Base-by-base conservation (phyloP, 2,329 filamentous ascomycete genomes). In the Pseudogymnoascus sp. region DNA sequence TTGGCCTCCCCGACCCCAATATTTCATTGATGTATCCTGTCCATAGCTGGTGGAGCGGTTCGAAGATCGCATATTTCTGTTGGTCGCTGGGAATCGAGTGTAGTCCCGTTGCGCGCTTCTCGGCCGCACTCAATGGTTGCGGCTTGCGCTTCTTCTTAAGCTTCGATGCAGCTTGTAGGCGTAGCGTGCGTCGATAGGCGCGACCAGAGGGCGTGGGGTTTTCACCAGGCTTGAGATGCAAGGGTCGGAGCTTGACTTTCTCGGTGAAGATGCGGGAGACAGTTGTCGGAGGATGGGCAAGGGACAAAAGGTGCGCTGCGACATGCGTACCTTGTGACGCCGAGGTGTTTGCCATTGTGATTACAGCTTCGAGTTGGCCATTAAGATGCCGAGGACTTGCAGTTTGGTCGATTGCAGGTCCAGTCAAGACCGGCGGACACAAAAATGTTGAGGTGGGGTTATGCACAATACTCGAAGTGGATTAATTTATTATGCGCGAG, bases 1-100 rank as follows among this genome's bases (percentile, higher is more conserved):
- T 67, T 67, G 50, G 66, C 63, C 65, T 63, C 63, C 68, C 66
- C 63, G 84, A 72, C 4, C 88, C 89, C 1, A 97, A 76, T 0
- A 97, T 78, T 68, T 97, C 92, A 62, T 86, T 84, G 71, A 94
- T 89, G 75, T 99, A 99, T 2, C 84, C 86, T 38, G 86, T 76
- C 94, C 94, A 99, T 66, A 99, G 78, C 14, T 75, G 75, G 73
- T 95, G 85, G 68, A 99, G 76, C 0, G 89, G 88, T 68, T 86
- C 82, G 73, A 94, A 97, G 33, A 93, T 82, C 4, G 80, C 80
- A 71, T 95, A 95, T 66, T 86, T 87, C 68, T 83, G 82, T 63
- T 87, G 84, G 37, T 82, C 77, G 64, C 84, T 84, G 0, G 89
- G 88, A 5, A 97, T 82, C 10, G 90, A 84, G 76, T 95, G 87